These are phyloP conservation scores for Lipomyces oligophaga DNA, from an alignment of 805 yeast genomes.

Conservation along the genomic window DNA sequence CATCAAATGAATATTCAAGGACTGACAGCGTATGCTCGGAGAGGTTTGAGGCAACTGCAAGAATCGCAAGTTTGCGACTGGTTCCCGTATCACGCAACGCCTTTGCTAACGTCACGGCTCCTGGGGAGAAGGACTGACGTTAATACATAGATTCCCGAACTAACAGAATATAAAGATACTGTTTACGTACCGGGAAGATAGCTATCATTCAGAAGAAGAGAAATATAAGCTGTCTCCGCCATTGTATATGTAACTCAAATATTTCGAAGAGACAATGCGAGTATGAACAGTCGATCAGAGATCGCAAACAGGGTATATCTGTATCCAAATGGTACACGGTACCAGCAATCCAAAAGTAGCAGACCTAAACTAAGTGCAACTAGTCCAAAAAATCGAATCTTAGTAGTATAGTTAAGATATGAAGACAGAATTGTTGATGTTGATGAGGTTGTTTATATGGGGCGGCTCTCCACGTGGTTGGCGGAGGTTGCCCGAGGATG, in stretches of 20 bases:
- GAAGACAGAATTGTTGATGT: too few relatives aligned
- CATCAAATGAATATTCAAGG: slow-evolving; percentile 30
- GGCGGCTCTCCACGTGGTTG: too few relatives aligned
- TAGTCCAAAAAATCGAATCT: too few relatives aligned
- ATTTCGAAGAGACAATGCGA: too few relatives aligned
- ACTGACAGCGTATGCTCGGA: slow-evolving; percentile 13
- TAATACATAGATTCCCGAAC: background rate
- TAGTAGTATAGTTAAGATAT: too few relatives aligned
- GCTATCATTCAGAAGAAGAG: slow-evolving; percentile 45
- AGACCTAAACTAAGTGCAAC: too few relatives aligned
- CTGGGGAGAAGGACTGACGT: slow-evolving; percentile 37
- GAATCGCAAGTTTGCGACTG: slow-evolving; percentile 30
- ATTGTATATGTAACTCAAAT: background rate
- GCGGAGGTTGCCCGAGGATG: too few relatives aligned
- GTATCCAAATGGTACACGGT: too few relatives aligned
- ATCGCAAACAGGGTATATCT: too few relatives aligned
- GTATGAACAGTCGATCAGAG: too few relatives aligned
- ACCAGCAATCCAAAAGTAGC: too few relatives aligned
- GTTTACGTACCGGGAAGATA: slow-evolving; percentile 37
- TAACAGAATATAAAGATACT: background rate
- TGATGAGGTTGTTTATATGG: too few relatives aligned
- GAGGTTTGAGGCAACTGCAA: slow-evolving; percentile 22
- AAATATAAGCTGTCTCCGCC: slow-evolving; percentile 39
- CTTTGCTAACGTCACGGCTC: slow-evolving; percentile 50
- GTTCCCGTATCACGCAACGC: slow-evolving; percentile 34